These are phyloP conservation scores for Pistacia integerrima DNA, from an alignment of 345 rosid species.

Conservation along the genomic window DNA sequence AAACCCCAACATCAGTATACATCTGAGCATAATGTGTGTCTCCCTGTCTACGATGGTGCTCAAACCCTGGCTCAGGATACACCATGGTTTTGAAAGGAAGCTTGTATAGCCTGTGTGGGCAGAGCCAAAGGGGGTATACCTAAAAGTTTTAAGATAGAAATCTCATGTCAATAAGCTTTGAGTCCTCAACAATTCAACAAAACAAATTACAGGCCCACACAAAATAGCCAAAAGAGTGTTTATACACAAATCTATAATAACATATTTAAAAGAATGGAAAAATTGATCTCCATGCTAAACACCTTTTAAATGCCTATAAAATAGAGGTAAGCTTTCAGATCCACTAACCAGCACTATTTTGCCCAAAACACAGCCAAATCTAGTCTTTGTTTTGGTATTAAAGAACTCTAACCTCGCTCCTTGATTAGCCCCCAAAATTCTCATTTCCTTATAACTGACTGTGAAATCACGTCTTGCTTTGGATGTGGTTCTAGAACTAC, in stretches of 20 bases:
- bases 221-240: background rate
- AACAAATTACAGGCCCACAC: background rate
- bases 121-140: constrained; percentile 97
- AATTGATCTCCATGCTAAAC: background rate
- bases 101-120: constrained; percentile 93
- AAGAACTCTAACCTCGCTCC: background rate
- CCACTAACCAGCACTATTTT: background rate
- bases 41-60: constrained; percentile 80
- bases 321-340: background rate
- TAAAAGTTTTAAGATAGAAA: constrained; percentile 24
- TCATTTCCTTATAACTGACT: background rate
- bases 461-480: background rate
- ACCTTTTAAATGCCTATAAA: background rate
- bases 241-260: background rate
- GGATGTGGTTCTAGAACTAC: background rate
- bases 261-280: no score
- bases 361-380: background rate
- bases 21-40: constrained; percentile 91
- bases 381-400: background rate
- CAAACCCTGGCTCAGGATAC: constrained; percentile 96
- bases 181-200: background rate
- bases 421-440: background rate
- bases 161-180: background rate
- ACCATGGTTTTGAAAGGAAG: constrained; percentile 84
- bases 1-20: constrained; percentile 96